A percentile compares a stretch with the other conserved stretches of the same genome.
These are phyloP conservation scores for Blastocystis hominis DNA, from an alignment of 352 stramenopile genomes.

Conservation along the genomic window DNA sequence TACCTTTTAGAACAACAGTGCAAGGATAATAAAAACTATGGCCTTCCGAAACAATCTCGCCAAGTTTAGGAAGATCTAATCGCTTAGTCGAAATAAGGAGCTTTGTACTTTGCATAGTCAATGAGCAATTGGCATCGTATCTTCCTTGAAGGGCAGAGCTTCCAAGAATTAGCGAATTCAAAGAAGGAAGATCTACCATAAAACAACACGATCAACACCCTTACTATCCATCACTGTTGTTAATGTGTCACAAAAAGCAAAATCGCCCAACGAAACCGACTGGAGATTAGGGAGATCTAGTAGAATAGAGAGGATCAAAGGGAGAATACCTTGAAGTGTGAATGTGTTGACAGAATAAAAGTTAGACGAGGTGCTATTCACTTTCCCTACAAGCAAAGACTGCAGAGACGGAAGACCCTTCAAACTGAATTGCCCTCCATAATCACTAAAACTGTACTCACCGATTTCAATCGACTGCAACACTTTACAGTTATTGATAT, in stretches of 20 bases:
- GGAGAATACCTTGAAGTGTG: neutral
- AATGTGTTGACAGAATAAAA: neutral
- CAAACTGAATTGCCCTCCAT: neutral
- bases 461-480: neutral
- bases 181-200: neutral
- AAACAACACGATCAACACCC: neutral
- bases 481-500: neutral
- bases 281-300: neutral
- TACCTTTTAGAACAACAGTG: neutral
- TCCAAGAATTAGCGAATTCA: neutral
- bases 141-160: neutral
- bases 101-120: neutral
- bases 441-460: neutral
- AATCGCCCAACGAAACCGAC: neutral
- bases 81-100: neutral
- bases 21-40: neutral
- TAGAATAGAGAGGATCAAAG: neutral
- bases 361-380: neutral
- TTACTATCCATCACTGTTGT: neutral
- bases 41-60: neutral
- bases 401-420: neutral
- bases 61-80: neutral
- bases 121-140: neutral
- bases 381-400: neutral
- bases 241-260: neutral